Percentiles rank a stretch among this genome's conserved stretches.
Evolutionary conservation across 108 stramenopile species (phyloP).

Genomic region (Fragilariopsis cylindrus): DNA sequence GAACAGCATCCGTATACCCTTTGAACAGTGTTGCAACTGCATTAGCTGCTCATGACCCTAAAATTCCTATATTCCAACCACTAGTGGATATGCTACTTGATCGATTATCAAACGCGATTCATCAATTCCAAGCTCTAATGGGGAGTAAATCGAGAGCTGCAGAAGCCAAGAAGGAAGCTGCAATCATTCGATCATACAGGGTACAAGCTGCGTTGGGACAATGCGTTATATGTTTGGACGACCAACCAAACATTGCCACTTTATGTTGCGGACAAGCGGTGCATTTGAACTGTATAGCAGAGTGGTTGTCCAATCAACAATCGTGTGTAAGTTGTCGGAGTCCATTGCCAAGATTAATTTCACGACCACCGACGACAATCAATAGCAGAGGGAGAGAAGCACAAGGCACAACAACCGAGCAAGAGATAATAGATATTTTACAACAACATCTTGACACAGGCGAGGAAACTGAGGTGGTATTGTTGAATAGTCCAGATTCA

Average conservation of each 20-base stretch:
- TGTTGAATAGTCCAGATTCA: neutral
- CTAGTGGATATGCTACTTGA: slow-evolving; percentile 30
- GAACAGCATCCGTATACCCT: neutral
- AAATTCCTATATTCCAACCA: slow-evolving; percentile 14
- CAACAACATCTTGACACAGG: neutral
- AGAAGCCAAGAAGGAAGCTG: slow-evolving; percentile 33
- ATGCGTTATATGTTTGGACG: slow-evolving; percentile 49
- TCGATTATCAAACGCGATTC: slow-evolving; percentile 25
- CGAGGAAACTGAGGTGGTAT: neutral
- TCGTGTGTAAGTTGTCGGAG: slow-evolving; percentile 36
- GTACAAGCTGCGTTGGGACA: slow-evolving; percentile 35
- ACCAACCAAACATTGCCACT: slow-evolving; percentile 45
- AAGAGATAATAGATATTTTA: no score
- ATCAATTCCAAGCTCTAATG: slow-evolving; percentile 19
- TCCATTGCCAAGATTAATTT: slow-evolving; percentile 26
- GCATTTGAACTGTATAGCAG: slow-evolving; percentile 50
- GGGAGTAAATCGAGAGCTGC: slow-evolving; percentile 18
- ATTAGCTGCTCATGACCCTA: neutral
- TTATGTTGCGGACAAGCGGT: slow-evolving; percentile 51
- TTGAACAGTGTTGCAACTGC: neutral
- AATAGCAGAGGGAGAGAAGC: no score
- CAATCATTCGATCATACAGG: slow-evolving; percentile 30
- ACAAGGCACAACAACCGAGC: no score
- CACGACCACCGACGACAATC: neutral
- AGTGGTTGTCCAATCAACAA: slow-evolving; percentile 32